A percentile compares a stretch with the other conserved stretches of the same genome.
These are phyloP conservation scores for Malassezia furfur DNA, from an alignment of 1,284 basidiomycete species.

Conservation along the genomic window DNA sequence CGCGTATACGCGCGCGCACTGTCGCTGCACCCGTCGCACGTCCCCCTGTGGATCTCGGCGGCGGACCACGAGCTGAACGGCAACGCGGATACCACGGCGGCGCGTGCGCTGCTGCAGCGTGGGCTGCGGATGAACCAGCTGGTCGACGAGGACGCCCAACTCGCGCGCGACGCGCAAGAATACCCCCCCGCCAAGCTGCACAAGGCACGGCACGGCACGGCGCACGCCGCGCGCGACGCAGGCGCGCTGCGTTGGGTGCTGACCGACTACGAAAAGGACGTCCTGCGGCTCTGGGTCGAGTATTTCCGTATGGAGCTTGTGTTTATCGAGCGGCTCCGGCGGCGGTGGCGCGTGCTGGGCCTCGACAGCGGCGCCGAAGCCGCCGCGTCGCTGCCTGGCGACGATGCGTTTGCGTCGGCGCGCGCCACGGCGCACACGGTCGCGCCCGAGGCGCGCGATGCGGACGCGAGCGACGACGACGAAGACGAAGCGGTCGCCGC, in stretches of 20 bases:
- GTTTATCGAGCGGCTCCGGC: constrained; percentile 71
- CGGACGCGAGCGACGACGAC: constrained; percentile 17
- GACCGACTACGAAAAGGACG: constrained; percentile 22
- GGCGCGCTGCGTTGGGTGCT: constrained; percentile 11
- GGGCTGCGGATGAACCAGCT: constrained; percentile 57
- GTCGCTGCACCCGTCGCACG: constrained; percentile 70
- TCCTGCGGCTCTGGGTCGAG: constrained; percentile 40
- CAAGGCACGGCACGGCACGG: constrained; percentile 1
- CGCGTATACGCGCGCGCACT: constrained; percentile 58
- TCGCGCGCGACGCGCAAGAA: neutral
- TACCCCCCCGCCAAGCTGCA: neutral
- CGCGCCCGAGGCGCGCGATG: constrained; percentile 1
- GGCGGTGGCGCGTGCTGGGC: constrained; percentile 71
- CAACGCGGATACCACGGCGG: constrained; percentile 63
- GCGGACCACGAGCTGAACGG: constrained; percentile 74
- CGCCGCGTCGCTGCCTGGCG: neutral
- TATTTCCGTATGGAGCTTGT: constrained; percentile 80
- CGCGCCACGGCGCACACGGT: constrained; percentile 5
- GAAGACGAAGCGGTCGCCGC: constrained; percentile 16
- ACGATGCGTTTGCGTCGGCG: constrained; percentile 1
- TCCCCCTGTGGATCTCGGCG: constrained; percentile 72
- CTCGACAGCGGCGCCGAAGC: constrained; percentile 49
- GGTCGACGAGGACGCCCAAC: neutral
- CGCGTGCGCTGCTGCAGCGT: constrained; percentile 72
- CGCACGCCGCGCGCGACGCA: neutral